Evolutionary conservation across 345 rosid genomes (phyloP).

Genomic region (Laguncularia racemosa): DNA sequence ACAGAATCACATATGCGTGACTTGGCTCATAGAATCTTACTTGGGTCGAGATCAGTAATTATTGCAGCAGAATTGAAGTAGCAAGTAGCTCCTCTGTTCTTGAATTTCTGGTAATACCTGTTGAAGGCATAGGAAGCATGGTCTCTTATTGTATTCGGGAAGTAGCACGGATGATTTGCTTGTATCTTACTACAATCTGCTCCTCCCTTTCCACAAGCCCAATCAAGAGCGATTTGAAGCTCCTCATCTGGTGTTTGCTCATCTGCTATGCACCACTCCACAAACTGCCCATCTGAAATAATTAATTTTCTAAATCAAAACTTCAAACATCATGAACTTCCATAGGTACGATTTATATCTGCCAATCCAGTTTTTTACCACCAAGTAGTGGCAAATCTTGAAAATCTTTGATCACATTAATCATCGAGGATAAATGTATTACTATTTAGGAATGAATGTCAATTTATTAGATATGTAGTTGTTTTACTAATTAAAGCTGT

Average conservation of each 20-base stretch:
- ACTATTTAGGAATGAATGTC: not conserved
- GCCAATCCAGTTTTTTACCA: too few relatives aligned
- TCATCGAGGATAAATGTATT: too few relatives aligned
- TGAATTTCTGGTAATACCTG: slow-evolving; percentile 53
- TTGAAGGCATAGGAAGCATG: slow-evolving; percentile 67
- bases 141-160: slow-evolving; percentile 33
- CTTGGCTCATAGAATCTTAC: slow-evolving; percentile 18
- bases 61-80: slow-evolving; percentile 57
- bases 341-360: too few relatives aligned
- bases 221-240: slow-evolving; percentile 42
- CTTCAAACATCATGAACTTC: too few relatives aligned
- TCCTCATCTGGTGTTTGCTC: slow-evolving; percentile 50
- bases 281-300: slow-evolving; percentile 27
- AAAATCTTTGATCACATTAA: too few relatives aligned
- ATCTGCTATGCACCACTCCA: slow-evolving; percentile 72
- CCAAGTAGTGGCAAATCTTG: too few relatives aligned
- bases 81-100: slow-evolving; percentile 49
- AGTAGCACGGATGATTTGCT: slow-evolving; percentile 33
- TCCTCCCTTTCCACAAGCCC: slow-evolving; percentile 61
- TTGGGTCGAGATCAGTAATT: slow-evolving; percentile 51
- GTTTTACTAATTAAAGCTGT: not conserved
- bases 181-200: slow-evolving; percentile 42
- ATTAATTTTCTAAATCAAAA: not conserved
- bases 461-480: too few relatives aligned
- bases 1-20: not conserved